phyloP scores from a whole-genome alignment of 179 eudicot genomes.

The Beta lomatogona region DNA sequence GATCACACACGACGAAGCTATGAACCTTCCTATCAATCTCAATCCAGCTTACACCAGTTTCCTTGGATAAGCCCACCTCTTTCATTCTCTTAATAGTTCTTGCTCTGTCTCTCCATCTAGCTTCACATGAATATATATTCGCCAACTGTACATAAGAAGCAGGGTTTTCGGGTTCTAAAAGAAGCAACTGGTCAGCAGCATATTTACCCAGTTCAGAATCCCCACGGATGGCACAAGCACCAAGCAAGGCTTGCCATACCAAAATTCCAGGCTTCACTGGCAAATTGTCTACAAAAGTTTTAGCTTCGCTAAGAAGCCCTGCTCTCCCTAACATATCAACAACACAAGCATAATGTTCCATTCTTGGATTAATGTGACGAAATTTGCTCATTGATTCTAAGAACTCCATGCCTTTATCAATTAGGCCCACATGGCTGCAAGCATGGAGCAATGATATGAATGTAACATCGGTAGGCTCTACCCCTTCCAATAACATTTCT shows the following conservation, averaged over 20 bases:
- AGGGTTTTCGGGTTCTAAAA: slow-evolving; percentile 57
- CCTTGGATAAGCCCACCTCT: slow-evolving; percentile 65
- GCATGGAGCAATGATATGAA: slow-evolving; percentile 86
- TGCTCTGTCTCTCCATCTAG: slow-evolving; percentile 79
- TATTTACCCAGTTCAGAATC: slow-evolving; percentile 64
- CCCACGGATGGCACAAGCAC: slow-evolving; percentile 69
- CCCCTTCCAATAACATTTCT: slow-evolving; percentile 52
- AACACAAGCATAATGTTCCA: slow-evolving; percentile 90
- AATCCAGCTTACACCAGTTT: slow-evolving; percentile 80
- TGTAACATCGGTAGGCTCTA: slow-evolving; percentile 81
- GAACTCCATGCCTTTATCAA: slow-evolving; percentile 74
- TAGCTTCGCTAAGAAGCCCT: slow-evolving; percentile 68
- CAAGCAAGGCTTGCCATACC: slow-evolving; percentile 86
- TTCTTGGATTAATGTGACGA: slow-evolving; percentile 60
- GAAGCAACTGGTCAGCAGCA: slow-evolving; percentile 64
- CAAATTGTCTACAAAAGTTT: slow-evolving; percentile 49
- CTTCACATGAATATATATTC: slow-evolving; percentile 69
- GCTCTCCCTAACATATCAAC: slow-evolving; percentile 90
- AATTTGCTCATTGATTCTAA: slow-evolving; percentile 57
- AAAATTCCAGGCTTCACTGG: slow-evolving; percentile 60
- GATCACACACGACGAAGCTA: slow-evolving; percentile 74
- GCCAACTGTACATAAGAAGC: slow-evolving; percentile 65
- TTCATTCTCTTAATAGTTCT: slow-evolving; percentile 63
- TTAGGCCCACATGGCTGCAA: slow-evolving; percentile 82
- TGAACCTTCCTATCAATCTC: slow-evolving; percentile 71